phyloP scores from a whole-genome alignment of 108 stramenopile genomes.

The Nitzschia sp. region DNA sequence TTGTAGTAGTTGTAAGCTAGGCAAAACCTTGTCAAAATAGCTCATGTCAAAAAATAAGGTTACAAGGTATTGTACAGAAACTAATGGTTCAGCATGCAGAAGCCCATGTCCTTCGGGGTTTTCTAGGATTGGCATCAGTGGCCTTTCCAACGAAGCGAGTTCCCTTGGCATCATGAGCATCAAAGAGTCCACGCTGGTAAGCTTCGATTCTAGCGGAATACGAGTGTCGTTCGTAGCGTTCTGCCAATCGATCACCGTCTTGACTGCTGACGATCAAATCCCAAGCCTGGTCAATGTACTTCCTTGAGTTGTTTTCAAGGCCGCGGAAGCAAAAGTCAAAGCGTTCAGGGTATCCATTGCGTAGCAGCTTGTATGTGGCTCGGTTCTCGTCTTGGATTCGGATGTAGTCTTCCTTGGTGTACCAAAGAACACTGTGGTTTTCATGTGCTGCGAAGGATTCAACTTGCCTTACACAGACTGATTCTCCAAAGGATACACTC shows the following conservation, averaged over 20 bases:
- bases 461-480: not conserved
- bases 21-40: too few relatives aligned
- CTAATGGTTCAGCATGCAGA: not conserved
- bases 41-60: too few relatives aligned
- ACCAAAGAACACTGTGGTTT: not conserved
- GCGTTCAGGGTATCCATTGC: not conserved
- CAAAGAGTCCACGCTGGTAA: not conserved
- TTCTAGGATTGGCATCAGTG: not conserved
- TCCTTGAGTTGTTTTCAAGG: not conserved
- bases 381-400: not conserved
- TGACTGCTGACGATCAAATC: not conserved
- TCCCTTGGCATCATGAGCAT: not conserved
- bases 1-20: too few relatives aligned
- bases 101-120: not conserved
- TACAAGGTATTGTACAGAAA: too few relatives aligned
- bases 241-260: not conserved
- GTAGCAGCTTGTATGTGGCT: not conserved
- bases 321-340: constrained; percentile 2
- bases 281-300: not conserved
- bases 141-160: not conserved
- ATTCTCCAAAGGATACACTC: not conserved
- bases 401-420: not conserved
- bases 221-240: not conserved
- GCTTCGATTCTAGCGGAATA: not conserved
- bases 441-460: not conserved